Conservation (phyloP, 495 filamentous ascomycete genomes). For the Jackrogersella multiformis region DNA sequence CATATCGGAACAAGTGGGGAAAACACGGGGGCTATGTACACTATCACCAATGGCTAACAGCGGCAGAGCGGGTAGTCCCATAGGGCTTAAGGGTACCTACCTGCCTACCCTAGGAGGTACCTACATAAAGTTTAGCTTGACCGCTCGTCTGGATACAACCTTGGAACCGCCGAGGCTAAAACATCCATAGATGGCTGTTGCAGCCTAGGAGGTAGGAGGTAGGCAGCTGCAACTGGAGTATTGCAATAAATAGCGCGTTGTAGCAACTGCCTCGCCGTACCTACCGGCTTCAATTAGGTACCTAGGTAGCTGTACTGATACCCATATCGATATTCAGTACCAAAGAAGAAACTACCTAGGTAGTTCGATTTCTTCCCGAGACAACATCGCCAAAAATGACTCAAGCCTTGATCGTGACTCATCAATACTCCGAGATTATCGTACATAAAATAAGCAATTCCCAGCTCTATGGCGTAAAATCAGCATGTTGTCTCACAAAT, state of each 20-base stretch:
- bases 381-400: background rate
- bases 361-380: too few species aligned
- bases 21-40: conserved; percentile 25
- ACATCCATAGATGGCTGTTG: background rate
- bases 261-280: background rate
- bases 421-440: background rate
- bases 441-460: background rate
- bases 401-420: conserved; percentile 7
- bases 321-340: too few species aligned
- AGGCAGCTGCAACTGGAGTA: too few species aligned
- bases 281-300: background rate
- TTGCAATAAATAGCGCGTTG: background rate
- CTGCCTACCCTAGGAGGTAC: too few species aligned
- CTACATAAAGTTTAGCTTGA: conserved; percentile 22
- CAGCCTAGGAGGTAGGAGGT: too few species aligned
- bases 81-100: too few species aligned
- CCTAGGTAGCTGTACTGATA: too few species aligned
- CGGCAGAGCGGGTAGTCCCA: conserved; percentile 25
- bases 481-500: background rate
- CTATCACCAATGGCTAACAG: background rate
- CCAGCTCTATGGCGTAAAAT: background rate
- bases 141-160: conserved; percentile 14
- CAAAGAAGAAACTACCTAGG: too few species aligned
- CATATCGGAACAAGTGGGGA: conserved; percentile 37
- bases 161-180: too few species aligned